phyloP scores from a whole-genome alignment of 2,329 filamentous ascomycete genomes.

The Chaetomiaceae sp. region DNA sequence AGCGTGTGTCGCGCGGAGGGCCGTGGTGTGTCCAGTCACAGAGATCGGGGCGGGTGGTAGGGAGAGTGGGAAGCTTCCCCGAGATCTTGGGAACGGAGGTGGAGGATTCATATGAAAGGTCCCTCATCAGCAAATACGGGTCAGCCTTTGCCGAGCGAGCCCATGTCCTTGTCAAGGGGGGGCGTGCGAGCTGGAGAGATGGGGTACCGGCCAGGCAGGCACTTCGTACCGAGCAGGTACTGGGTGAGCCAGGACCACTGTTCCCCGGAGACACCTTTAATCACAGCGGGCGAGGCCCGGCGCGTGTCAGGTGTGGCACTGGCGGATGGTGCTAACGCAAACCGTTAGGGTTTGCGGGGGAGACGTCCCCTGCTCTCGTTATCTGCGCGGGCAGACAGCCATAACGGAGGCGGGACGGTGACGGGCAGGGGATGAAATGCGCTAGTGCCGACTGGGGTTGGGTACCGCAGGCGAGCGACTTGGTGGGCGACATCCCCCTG shows the following conservation, averaged over 20 bases:
- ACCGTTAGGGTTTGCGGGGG: constrained; percentile 11
- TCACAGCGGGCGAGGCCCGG: constrained; percentile 5
- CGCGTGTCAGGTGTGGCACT: constrained; percentile 8
- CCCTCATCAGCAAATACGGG: constrained; percentile 14
- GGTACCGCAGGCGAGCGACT: background rate
- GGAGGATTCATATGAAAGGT: constrained; percentile 25
- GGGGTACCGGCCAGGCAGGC: background rate
- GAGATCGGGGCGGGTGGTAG: background rate
- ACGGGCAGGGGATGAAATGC: constrained; percentile 15
- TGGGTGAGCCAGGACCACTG: background rate
- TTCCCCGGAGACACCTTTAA: background rate
- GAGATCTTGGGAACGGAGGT: constrained; percentile 23
- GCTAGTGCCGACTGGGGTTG: constrained; percentile 14
- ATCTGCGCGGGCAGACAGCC: constrained; percentile 5
- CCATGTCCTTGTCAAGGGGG: background rate
- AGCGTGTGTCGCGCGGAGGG: background rate
- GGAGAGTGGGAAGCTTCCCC: constrained; percentile 21
- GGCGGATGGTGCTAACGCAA: constrained; percentile 8
- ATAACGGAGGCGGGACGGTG: constrained; percentile 25
- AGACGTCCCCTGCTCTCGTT: constrained; percentile 7
- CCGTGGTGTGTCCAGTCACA: background rate
- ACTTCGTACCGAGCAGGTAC: background rate
- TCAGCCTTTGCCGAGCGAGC: constrained; percentile 13
- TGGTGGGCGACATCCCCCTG: constrained; percentile 14
- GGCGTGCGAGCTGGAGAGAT: background rate